These are phyloP conservation scores for Crithidia brevicula DNA, from an alignment of 208 protist species.

Conservation along the genomic window DNA sequence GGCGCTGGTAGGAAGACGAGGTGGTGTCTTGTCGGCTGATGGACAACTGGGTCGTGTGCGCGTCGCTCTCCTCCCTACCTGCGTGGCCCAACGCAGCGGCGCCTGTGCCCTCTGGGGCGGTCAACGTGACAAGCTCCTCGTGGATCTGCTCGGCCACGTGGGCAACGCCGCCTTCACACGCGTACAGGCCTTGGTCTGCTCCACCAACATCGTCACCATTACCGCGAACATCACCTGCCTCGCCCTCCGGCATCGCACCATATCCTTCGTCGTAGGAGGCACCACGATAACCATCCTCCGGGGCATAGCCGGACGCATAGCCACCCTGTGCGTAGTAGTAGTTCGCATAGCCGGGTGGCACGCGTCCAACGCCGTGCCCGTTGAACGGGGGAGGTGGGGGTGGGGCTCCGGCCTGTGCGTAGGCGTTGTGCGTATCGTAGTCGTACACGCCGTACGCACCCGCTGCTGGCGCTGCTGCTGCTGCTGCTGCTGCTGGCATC, in stretches of 20 bases:
- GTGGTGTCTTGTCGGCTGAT: neutral
- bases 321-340: neutral
- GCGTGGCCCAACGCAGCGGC: neutral
- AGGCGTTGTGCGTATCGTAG: neutral
- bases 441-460: neutral
- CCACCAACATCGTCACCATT: too few species aligned
- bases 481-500: neutral
- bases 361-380: neutral
- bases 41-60: neutral
- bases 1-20: slow-evolving; percentile 13
- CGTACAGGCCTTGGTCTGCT: neutral
- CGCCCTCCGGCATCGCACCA: neutral
- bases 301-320: neutral
- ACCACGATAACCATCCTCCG: neutral
- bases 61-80: neutral
- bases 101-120: neutral
- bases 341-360: neutral
- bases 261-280: neutral
- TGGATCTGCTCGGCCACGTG: slow-evolving; percentile 4
- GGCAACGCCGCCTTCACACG: neutral
- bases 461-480: neutral
- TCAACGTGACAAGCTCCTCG: slow-evolving; percentile 9
- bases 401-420: neutral
- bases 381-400: neutral
- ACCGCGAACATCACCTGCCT: neutral